phyloP scores from a whole-genome alignment of 176 grass and related monocot genomes.

The Oryza rufipogon region DNA sequence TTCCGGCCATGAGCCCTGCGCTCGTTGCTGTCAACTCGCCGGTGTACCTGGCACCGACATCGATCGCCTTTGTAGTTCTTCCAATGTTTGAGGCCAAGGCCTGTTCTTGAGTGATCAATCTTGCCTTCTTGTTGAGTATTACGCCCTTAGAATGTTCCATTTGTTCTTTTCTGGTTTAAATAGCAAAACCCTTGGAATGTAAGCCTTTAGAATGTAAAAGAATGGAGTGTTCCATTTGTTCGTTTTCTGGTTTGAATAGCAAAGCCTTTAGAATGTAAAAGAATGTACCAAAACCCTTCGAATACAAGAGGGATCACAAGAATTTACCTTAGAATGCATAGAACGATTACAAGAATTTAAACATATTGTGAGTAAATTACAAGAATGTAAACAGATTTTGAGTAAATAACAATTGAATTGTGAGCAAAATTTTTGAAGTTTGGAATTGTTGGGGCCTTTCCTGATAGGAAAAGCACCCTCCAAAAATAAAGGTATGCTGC shows the following conservation, averaged over 20 bases:
- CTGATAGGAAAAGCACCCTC: neutral
- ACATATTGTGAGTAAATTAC: neutral
- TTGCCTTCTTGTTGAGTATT: neutral
- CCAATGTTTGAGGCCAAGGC: slow-evolving; percentile 84
- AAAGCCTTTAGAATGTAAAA: neutral
- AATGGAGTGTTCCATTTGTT: too few relatives aligned
- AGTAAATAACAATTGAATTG: too few relatives aligned
- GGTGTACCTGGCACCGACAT: slow-evolving; percentile 61
- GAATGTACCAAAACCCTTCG: too few relatives aligned
- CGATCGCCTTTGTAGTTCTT: slow-evolving; percentile 79
- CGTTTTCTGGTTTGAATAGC: too few relatives aligned
- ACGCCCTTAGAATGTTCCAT: neutral
- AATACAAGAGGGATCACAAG: too few relatives aligned
- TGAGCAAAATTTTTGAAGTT: neutral
- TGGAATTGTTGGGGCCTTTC: neutral
- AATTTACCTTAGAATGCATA: too few relatives aligned
- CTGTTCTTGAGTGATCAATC: slow-evolving; percentile 44
- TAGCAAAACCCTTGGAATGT: neutral
- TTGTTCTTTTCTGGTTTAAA: neutral
- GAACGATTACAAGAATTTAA: too few relatives aligned
- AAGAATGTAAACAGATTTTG: neutral
- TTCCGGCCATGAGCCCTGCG: slow-evolving; percentile 60
- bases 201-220: too few relatives aligned
- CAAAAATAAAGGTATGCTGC: slow-evolving; percentile 34
- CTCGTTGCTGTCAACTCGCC: slow-evolving; percentile 40